These are phyloP conservation scores for Ricinus communis DNA, from an alignment of 345 rosid genomes.

Conservation along the genomic window DNA sequence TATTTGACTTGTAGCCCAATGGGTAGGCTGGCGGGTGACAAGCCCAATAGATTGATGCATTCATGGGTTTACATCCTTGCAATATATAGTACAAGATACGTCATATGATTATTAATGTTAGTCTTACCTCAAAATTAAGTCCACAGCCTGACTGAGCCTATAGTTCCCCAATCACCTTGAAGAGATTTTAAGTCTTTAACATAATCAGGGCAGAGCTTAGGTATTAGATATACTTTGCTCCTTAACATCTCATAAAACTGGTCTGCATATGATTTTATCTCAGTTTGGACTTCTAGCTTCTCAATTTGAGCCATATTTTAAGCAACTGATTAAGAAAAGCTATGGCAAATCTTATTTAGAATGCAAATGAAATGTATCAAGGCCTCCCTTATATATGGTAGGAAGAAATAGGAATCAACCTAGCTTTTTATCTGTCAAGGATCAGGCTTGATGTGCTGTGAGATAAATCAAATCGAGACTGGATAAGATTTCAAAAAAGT, in stretches of 20 bases:
- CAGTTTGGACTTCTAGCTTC: slow-evolving; percentile 17
- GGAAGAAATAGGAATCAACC: background rate
- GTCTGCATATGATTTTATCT: slow-evolving; percentile 24
- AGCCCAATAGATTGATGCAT: too few relatives aligned
- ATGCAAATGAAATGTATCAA: background rate
- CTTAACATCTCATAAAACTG: slow-evolving; percentile 16
- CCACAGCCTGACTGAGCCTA: slow-evolving; percentile 24
- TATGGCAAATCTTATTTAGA: too few relatives aligned
- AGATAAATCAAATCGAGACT: too few relatives aligned
- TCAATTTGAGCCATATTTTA: slow-evolving; percentile 19
- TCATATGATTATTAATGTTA: too few relatives aligned
- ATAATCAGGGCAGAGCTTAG: slow-evolving; percentile 10
- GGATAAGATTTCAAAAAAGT: too few relatives aligned
- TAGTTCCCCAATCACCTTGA: slow-evolving; percentile 23
- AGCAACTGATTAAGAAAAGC: background rate
- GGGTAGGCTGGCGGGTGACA: too few relatives aligned
- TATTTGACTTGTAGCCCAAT: too few relatives aligned
- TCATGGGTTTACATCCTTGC: too few relatives aligned
- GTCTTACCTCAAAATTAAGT: slow-evolving; percentile 10
- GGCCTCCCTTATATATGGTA: background rate
- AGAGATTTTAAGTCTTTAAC: slow-evolving; percentile 15
- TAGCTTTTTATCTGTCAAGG: background rate
- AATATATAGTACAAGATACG: too few relatives aligned
- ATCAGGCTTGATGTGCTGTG: too few relatives aligned
- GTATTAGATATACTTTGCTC: slow-evolving; percentile 12